Conservation (phyloP, 1,139 yeast species). For the Yarrowia galli region DNA sequence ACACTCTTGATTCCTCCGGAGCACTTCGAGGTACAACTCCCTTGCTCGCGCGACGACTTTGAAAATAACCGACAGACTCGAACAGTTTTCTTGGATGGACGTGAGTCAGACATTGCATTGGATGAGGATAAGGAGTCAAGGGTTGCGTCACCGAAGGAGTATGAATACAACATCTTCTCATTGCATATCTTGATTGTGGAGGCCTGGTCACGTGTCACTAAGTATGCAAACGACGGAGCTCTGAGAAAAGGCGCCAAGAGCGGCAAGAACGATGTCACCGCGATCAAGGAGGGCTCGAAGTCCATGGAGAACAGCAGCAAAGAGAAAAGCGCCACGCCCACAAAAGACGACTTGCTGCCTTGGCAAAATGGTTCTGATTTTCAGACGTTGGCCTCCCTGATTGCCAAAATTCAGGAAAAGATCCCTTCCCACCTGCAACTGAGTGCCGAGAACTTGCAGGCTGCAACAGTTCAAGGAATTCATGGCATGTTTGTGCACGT, state of each 20-base stretch:
- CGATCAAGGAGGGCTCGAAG: constrained; percentile 8
- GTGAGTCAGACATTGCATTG: constrained; percentile 19
- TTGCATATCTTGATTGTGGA: constrained; percentile 43
- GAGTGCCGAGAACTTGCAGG: constrained; percentile 14
- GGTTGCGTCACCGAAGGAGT: constrained; percentile 1
- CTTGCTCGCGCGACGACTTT: constrained; percentile 49
- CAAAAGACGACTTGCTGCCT: constrained; percentile 27
- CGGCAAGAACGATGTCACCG: constrained; percentile 23
- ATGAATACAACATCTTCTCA: constrained; percentile 41
- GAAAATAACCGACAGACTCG: constrained; percentile 47
- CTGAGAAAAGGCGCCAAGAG: constrained; percentile 8
- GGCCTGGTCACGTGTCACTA: constrained; percentile 45
- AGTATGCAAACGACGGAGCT: constrained; percentile 41
- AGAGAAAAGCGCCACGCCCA: constrained; percentile 13
- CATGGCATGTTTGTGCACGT: constrained; percentile 39
- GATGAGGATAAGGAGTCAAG: constrained; percentile 1
- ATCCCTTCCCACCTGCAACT: constrained; percentile 20
- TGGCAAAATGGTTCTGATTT: constrained; percentile 39
- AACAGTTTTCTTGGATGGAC: constrained; percentile 46
- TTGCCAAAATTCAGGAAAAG: constrained; percentile 19
- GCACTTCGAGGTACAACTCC: constrained; percentile 48
- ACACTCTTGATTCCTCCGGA: constrained; percentile 45
- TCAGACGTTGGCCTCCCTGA: constrained; percentile 1
- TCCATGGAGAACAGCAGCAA: background rate
- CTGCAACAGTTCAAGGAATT: constrained; percentile 1